Evolutionary conservation across 2,329 filamentous ascomycete genomes (phyloP), one percentile per base, ranked within the genome.

Genomic region (Trichoderma simmonsii): DNA sequence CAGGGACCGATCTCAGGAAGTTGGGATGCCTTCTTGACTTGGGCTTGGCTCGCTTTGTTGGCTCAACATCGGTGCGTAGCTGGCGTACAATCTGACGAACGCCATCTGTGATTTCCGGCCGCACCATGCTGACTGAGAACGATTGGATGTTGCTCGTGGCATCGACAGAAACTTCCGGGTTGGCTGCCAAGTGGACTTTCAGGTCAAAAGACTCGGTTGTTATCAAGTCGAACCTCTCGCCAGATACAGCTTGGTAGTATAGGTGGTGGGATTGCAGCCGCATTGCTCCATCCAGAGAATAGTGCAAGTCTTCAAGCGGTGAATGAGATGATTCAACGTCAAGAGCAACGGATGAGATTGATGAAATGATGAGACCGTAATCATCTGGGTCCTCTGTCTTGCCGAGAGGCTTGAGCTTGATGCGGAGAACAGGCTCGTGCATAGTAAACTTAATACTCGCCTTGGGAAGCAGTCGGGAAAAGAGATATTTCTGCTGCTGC

Each of bases 321-420:
- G 94, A 96, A 82, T 99, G 96, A n/a, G 94, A 97, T 0, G 96
- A 97, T 78, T 99, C 96, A 62, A 97, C 87, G 77, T 99, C 96
- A 26, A 98, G 84, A 0, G 95, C 97, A 48, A 98, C 90, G 0
- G 95, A 97, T 0, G 97, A 98, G 12, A 97, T 93, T 2, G 94
- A 96, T 1, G 94, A 97, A 62, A 99, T 97, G 59, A 99, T 92
- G 34, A 99, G 87, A 78, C 99, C 96, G 76, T 96, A 98, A 75
- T 98, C 95, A 73, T 94, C 93, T 0, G 90, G 86, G 30, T 90
- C 88, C 54, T 86, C 83, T 2, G 84, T 84, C 70, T 87, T 86
- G 73, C 92, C 89, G 74, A 96, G 89, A 0, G 95, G 91, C 6
- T 95, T 95, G 5, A 99, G 85, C 8, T 95, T 90, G 74, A 99